These are phyloP conservation scores for Syzygium malaccense DNA, from an alignment of 441 rosid genomes.

Conservation along the genomic window DNA sequence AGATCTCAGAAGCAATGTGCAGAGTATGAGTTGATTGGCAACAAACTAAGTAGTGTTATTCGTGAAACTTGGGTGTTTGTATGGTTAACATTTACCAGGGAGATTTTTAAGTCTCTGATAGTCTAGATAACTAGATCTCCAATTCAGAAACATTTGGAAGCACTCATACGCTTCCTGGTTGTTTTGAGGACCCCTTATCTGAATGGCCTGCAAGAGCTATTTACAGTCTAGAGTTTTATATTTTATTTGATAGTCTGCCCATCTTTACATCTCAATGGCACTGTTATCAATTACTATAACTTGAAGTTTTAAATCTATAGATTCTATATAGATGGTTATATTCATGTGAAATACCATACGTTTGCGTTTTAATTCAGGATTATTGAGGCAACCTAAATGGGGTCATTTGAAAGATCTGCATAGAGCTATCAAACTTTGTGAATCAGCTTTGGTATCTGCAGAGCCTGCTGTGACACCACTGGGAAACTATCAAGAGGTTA, in stretches of 20 bases:
- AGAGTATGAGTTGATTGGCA: neutral
- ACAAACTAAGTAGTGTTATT: neutral
- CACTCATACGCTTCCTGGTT: neutral
- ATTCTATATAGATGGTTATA: neutral
- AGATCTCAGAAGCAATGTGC: neutral
- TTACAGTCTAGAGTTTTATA: neutral
- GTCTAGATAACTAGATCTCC: neutral
- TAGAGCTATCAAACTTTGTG: slow-evolving; percentile 11
- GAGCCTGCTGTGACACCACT: slow-evolving; percentile 1
- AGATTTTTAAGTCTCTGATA: neutral
- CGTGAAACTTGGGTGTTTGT: neutral
- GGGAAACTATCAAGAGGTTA: neutral
- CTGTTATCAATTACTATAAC: neutral
- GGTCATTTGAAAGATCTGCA: slow-evolving; percentile 14
- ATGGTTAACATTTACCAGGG: neutral
- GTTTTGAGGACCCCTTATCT: neutral
- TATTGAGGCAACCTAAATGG: slow-evolving; percentile 15
- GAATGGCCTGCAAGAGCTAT: neutral
- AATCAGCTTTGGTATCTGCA: slow-evolving; percentile 8
- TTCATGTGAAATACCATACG: neutral
- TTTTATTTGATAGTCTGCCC: neutral
- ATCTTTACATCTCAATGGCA: neutral
- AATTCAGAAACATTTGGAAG: neutral
- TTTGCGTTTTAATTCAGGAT: neutral
- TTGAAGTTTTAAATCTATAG: neutral